phyloP scores from a whole-genome alignment of 2,329 filamentous ascomycete genomes.

The Corinectria fuckeliana region DNA sequence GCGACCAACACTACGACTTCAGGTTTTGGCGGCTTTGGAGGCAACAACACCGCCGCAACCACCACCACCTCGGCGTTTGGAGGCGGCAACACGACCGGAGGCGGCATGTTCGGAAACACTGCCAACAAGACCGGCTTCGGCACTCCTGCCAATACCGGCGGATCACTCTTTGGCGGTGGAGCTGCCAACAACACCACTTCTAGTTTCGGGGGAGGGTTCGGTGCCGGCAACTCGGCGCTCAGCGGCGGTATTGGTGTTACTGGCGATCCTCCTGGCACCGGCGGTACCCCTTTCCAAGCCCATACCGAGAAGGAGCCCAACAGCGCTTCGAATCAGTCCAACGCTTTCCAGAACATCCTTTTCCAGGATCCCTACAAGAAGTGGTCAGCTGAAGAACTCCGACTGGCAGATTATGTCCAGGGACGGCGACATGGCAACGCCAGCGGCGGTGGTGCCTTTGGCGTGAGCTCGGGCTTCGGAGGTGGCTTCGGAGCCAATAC shows the following conservation, averaged over 20 bases:
- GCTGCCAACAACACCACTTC: conserved; percentile 36
- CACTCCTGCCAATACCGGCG: conserved; percentile 46
- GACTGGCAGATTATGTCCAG: conserved; percentile 86
- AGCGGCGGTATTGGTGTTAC: conserved; percentile 51
- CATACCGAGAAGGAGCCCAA: conserved; percentile 76
- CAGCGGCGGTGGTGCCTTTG: conserved; percentile 86
- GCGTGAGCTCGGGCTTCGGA: conserved; percentile 61
- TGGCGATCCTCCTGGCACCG: conserved; percentile 73
- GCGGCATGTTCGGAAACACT: conserved; percentile 59
- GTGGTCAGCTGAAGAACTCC: conserved; percentile 86
- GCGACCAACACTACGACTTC: conserved; percentile 47
- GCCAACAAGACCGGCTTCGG: conserved; percentile 60
- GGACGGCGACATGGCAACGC: conserved; percentile 84
- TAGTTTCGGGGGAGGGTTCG: conserved; percentile 50
- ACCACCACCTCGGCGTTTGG: conserved; percentile 50
- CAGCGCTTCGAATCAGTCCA: conserved; percentile 51
- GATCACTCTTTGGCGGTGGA: conserved; percentile 53
- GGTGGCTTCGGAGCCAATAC: conserved; percentile 57
- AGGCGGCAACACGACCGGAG: conserved; percentile 44
- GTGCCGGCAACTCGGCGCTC: conserved; percentile 57
- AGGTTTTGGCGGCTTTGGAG: conserved; percentile 51
- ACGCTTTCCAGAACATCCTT: conserved; percentile 79
- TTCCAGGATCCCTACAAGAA: conserved; percentile 85
- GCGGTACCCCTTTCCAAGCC: conserved; percentile 70
- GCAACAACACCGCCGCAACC: conserved; percentile 42